A percentile compares a stretch with the other conserved stretches of the same genome.
phyloP scores from a whole-genome alignment of 1,284 basidiomycete genomes.

The Pyrrhoderma lamaoense region DNA sequence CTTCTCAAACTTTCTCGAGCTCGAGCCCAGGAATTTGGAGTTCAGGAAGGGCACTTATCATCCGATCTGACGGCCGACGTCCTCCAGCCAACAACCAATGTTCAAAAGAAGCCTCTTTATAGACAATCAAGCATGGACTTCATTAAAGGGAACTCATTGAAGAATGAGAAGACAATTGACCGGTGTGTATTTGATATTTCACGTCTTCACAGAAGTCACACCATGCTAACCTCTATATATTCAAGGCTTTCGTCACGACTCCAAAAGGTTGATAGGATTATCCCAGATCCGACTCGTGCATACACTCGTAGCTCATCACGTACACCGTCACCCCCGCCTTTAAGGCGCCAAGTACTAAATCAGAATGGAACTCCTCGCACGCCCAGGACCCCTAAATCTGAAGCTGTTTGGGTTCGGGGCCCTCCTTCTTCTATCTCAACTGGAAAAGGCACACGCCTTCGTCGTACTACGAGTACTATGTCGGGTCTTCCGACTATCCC shows the following conservation, averaged over 20 bases:
- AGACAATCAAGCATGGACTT: conserved; percentile 83
- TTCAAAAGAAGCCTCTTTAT: conserved; percentile 52
- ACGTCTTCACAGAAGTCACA: conserved; percentile 2
- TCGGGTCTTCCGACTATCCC: conserved; percentile 14
- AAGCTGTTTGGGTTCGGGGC: conserved; percentile 12
- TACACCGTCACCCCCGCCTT: conserved; percentile 21
- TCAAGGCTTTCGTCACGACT: conserved; percentile 60
- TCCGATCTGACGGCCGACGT: conserved; percentile 27
- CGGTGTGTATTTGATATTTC: conserved; percentile 39
- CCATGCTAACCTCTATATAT: conserved; percentile 8
- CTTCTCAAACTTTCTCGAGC: conserved; percentile 64
- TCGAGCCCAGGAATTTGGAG: conserved; percentile 47
- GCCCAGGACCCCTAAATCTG: conserved; percentile 12
- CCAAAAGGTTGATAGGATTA: conserved; percentile 53
- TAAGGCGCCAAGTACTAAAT: conserved; percentile 1
- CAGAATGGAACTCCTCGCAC: conserved; percentile 12
- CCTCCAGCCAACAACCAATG: conserved; percentile 37
- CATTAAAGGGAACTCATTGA: conserved; percentile 46
- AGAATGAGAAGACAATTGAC: conserved; percentile 49
- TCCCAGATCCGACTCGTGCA: conserved; percentile 45
- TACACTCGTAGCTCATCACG: conserved; percentile 43
- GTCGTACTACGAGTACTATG: conserved; percentile 16
- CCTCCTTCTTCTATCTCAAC: conserved; percentile 9
- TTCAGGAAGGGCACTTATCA: conserved; percentile 31
- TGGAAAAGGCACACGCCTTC: conserved; percentile 12